Evolutionary conservation across 2,329 filamentous ascomycete genomes (phyloP), one percentile per base, ranked within the genome.

Genomic region (Sporothrix luriei): DNA sequence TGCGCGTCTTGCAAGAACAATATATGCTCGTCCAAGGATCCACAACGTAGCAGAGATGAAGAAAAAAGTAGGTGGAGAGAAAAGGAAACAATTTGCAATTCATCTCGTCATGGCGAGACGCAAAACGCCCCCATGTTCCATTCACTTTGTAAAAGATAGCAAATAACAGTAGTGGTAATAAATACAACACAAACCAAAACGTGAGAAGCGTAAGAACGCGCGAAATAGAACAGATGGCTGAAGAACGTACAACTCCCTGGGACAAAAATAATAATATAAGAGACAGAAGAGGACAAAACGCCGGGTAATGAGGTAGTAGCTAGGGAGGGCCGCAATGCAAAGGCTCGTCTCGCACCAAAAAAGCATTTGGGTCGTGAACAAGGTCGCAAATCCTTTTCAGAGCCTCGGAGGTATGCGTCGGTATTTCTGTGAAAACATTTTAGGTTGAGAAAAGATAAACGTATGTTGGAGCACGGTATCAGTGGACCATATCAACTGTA

Each of bases 91-190:
- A 51, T 49, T 49, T 62, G 55, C 55, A 64, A 69, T 33, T 69
- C 57, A 38, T 64, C n/a, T 54, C 48, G 24, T 64, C 68, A 48
- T 69, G 68, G 43, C 38, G 51, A 68, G n/a, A 16, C 61, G 54
- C 55, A 49, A 14, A 61, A 64, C 68, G 68, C 57, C 59, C 26
- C 62, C 24, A 16, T 21, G 29, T 21, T n/a, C 26, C 26, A 33
- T n/a, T n/a, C 26, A 33, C 46, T 40, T 52, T n/a, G 62, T 59
- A 59, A 61, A 43, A 65, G 16, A 49, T 6, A 59, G 9, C 48
- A 51, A 61, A 48, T 6, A 46, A 5, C 64, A 57, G 14, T 40
- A 70, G 38, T 57, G 61, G 51, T 38, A 59, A 55, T 38, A 59
- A 67, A 57, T 16, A 29, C 33, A 71, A 11, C 40, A 38, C 10